These are phyloP conservation scores for Erysimum cheiranthoides DNA, from an alignment of 345 rosid genomes.

Conservation along the genomic window DNA sequence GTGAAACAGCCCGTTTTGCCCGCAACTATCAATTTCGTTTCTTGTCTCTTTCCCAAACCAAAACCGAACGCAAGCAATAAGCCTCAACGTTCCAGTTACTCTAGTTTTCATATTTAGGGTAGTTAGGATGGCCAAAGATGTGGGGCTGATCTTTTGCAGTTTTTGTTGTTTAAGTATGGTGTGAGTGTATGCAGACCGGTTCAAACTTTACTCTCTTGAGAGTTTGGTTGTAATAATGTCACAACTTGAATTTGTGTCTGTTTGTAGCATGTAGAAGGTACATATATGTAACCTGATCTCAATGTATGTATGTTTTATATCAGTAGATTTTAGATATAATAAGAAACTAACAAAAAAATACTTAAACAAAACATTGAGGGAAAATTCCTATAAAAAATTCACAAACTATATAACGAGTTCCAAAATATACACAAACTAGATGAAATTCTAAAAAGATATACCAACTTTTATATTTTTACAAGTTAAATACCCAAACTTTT, in stretches of 20 bases:
- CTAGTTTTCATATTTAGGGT: constrained; percentile 5
- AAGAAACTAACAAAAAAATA: neutral
- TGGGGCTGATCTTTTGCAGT: constrained; percentile 8
- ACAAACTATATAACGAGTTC: neutral
- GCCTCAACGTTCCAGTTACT: constrained; percentile 3
- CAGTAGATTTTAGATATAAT: neutral
- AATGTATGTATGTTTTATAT: constrained; percentile 11
- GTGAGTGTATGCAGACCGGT: constrained; percentile 28
- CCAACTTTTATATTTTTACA: neutral
- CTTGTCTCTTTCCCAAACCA: constrained; percentile 23
- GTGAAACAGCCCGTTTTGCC: constrained; percentile 13
- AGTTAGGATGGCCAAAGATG: constrained; percentile 10
- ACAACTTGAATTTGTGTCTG: constrained; percentile 32
- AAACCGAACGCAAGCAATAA: constrained; percentile 2
- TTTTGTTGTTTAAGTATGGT: constrained; percentile 28
- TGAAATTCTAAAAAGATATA: neutral
- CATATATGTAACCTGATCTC: constrained; percentile 14
- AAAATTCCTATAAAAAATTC: neutral
- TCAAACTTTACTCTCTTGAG: constrained; percentile 26
- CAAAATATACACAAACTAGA: neutral
- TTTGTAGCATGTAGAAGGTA: constrained; percentile 13
- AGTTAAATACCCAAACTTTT: neutral
- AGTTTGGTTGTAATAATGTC: constrained; percentile 29
- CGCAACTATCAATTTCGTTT: constrained; percentile 10
- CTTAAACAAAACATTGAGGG: neutral